phyloP scores from a whole-genome alignment of 345 rosid species.

The Eucalyptus erythrocorys region DNA sequence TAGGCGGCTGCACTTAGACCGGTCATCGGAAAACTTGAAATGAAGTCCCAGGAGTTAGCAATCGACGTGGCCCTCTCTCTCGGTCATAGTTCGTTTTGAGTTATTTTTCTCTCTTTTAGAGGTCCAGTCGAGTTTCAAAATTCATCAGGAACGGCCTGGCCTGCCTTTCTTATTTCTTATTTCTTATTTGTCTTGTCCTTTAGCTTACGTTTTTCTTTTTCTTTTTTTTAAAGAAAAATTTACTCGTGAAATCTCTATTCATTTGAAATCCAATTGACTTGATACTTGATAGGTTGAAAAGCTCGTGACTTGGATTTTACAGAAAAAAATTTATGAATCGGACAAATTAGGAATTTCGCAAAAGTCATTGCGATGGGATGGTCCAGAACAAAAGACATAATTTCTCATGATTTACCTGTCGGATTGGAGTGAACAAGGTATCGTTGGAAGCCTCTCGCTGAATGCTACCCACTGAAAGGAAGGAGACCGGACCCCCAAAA shows the following conservation, averaged over 20 bases:
- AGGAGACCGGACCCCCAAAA: not conserved
- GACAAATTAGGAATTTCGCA: not conserved
- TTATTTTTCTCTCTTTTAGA: not conserved
- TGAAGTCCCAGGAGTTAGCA: not conserved
- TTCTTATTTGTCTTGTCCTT: not conserved
- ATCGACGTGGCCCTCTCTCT: not conserved
- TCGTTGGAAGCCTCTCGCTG: not conserved
- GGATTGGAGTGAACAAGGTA: not conserved
- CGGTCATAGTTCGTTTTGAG: not conserved
- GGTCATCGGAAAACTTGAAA: not conserved
- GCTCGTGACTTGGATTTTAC: not conserved
- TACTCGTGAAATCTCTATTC: not conserved
- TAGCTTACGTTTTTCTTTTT: not conserved
- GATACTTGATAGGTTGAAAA: not conserved
- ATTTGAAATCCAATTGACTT: not conserved
- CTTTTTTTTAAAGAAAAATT: not conserved
- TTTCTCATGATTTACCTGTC: not conserved
- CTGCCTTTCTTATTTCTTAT: not conserved
- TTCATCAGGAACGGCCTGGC: not conserved
- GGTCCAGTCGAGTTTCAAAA: not conserved
- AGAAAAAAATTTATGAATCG: not conserved
- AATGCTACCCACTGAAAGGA: not conserved
- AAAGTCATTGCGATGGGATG: not conserved
- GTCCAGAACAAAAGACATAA: not conserved
- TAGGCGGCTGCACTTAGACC: not conserved